Conservation (phyloP, 495 filamentous ascomycete genomes). For the Hypoxylon subgilvum region DNA sequence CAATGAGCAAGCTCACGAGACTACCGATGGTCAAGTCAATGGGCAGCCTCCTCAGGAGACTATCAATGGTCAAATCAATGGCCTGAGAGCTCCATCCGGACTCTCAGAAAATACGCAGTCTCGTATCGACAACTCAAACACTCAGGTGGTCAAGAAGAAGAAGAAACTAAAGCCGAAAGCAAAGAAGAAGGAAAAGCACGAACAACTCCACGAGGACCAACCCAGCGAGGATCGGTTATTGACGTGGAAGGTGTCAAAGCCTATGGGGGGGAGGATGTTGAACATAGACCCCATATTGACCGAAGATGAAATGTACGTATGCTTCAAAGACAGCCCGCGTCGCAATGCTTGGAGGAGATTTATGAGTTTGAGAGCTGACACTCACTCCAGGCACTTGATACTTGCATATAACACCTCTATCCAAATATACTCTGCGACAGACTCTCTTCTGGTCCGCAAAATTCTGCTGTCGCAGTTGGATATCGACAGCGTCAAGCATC, state of each 20-base stretch:
- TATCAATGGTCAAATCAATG: no score
- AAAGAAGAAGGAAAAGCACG: not conserved
- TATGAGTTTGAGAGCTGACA: constrained; percentile 36
- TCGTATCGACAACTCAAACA: not conserved
- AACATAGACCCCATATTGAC: constrained; percentile 81
- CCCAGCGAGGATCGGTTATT: constrained; percentile 2
- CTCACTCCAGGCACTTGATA: constrained; percentile 67
- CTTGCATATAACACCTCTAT: constrained; percentile 66
- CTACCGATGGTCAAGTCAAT: no score
- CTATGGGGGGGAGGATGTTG: constrained; percentile 71
- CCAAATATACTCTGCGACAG: constrained; percentile 79
- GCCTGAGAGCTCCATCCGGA: not conserved
- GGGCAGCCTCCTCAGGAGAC: constrained; percentile 10
- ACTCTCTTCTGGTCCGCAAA: constrained; percentile 76
- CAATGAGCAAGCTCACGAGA: no score
- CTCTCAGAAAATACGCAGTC: not conserved
- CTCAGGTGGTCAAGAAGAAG: constrained; percentile 5
- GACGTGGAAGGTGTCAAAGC: constrained; percentile 64
- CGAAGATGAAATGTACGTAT: constrained; percentile 75
- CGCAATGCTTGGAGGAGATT: not conserved
- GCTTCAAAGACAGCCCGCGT: not conserved
- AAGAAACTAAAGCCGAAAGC: constrained; percentile 19
- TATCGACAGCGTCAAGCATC: constrained; percentile 29
- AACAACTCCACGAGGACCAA: not conserved
- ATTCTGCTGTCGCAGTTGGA: constrained; percentile 42